Evolutionary conservation across 805 yeast species (phyloP).

Genomic region (Ogataea pini): DNA sequence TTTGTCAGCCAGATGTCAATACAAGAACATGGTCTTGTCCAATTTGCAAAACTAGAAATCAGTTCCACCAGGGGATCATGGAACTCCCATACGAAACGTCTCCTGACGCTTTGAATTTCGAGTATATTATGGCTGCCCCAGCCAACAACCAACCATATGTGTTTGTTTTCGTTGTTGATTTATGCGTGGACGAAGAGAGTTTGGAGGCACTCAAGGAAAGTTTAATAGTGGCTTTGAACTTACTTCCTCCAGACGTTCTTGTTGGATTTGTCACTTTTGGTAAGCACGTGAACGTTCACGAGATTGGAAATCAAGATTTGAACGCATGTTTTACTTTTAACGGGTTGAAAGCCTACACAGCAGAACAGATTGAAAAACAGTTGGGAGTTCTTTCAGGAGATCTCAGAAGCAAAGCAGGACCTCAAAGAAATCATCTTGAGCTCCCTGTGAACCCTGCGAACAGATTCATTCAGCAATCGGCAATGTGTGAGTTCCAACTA

Average conservation of each 20-base stretch:
- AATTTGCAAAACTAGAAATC: slow-evolving; percentile 52
- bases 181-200: slow-evolving; percentile 54
- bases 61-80: slow-evolving; percentile 30
- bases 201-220: slow-evolving; percentile 53
- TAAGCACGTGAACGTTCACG: slow-evolving; percentile 58
- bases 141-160: slow-evolving; percentile 42
- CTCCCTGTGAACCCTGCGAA: slow-evolving; percentile 32
- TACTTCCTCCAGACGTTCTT: slow-evolving; percentile 53
- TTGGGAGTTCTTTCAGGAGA: slow-evolving; percentile 46
- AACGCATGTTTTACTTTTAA: slow-evolving; percentile 48
- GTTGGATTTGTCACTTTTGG: slow-evolving; percentile 64
- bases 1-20: slow-evolving; percentile 38
- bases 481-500: slow-evolving; percentile 52
- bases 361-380: slow-evolving; percentile 46
- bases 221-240: slow-evolving; percentile 41
- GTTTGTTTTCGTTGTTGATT: slow-evolving; percentile 57
- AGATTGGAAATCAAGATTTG: slow-evolving; percentile 41
- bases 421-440: slow-evolving; percentile 15
- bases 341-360: slow-evolving; percentile 53
- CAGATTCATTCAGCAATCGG: slow-evolving; percentile 49
- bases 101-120: slow-evolving; percentile 49
- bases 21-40: slow-evolving; percentile 54
- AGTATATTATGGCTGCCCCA: slow-evolving; percentile 42
- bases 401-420: slow-evolving; percentile 21
- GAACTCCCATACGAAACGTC: slow-evolving; percentile 39